Evolutionary conservation across 768 basidiomycete genomes (phyloP).

Genomic region (Gloeostereum incarnatum): DNA sequence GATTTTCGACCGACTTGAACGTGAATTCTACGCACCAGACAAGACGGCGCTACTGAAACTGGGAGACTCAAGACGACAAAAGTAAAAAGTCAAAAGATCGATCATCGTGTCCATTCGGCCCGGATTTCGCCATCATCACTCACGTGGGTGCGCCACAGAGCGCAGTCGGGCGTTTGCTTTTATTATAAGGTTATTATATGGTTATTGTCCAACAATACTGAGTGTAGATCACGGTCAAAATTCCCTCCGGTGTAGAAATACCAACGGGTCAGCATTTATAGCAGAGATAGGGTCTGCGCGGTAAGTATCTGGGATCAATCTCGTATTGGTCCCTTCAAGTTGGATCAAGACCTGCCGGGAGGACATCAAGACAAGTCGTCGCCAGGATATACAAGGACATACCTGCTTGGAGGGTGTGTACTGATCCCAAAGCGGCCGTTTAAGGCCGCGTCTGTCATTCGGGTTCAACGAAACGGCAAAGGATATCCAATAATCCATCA

Average conservation of each 20-base stretch:
- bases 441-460: slow-evolving; percentile 14
- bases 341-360: slow-evolving; percentile 13
- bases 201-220: too few species aligned
- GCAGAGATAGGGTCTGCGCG: slow-evolving; percentile 16
- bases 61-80: too few species aligned
- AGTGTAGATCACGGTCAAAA: too few species aligned
- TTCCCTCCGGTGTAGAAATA: slow-evolving; percentile 19
- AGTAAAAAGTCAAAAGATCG: too few species aligned
- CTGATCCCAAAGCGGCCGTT: slow-evolving; percentile 7
- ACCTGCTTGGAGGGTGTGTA: slow-evolving; percentile 7
- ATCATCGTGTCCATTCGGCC: too few species aligned
- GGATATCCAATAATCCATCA: slow-evolving; percentile 23
- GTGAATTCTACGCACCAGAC: too few species aligned
- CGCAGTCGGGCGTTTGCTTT: too few species aligned
- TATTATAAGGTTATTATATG: too few species aligned
- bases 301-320: slow-evolving; percentile 18
- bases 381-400: not conserved
- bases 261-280: slow-evolving; percentile 14
- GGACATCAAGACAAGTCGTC: not conserved
- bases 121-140: too few species aligned
- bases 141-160: too few species aligned
- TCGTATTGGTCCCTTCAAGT: slow-evolving; percentile 17
- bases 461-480: slow-evolving; percentile 19
- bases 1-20: too few species aligned
- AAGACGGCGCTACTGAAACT: too few species aligned